Base-by-base conservation (phyloP, 2,329 filamentous ascomycete species). In the Aspergillus sp. region DNA sequence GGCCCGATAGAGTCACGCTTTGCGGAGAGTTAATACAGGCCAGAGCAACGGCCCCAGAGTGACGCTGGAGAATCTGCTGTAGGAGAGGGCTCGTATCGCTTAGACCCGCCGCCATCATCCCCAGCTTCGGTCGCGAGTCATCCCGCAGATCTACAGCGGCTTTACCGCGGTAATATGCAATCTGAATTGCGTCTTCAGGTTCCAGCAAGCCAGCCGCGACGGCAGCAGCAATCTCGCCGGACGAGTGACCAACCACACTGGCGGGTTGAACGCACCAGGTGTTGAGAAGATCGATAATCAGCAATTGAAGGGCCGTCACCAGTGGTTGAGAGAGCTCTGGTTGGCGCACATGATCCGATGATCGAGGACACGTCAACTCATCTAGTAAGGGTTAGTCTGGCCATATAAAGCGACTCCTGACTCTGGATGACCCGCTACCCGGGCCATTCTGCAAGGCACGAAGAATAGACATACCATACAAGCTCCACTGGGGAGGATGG, bases 11-110 rank as follows among this genome's bases (percentile, higher is more conserved):
- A 0, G 77, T 80, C 1, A 78, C 66, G 49, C 72, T 79, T 2
- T 60, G 58, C 0, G 73, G 72, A 3, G 69, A 73, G 62, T 81
- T 81, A 43, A 74, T 63, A 25, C 77, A 79, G 0, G 76, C 79
- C 2, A 77, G 23, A 23, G 23, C 23, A 23, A 23, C 23, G 23
- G 23, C 23, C 23, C 23, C 23, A 23, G 23, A 23, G 23, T 23
- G 23, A 23, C 23, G 23, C 23, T 23, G 5, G 23, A 23, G 23
- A 1, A 23, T 23, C 23, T 23, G 59, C 2, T 51, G 43, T 10
- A 68, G n/a, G 36, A 51, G 9, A 13, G 12, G 10, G 1, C 59
- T 62, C 17, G 68, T 65, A 9, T 55, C 49, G 23, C 51, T 48
- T 1, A 50, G 51, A 4, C 70, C 69, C 12, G 64, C 67, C 2